Evolutionary conservation across 192 early-diverging fungal genomes (phyloP).

Genomic region (Umbelopsis sp.): DNA sequence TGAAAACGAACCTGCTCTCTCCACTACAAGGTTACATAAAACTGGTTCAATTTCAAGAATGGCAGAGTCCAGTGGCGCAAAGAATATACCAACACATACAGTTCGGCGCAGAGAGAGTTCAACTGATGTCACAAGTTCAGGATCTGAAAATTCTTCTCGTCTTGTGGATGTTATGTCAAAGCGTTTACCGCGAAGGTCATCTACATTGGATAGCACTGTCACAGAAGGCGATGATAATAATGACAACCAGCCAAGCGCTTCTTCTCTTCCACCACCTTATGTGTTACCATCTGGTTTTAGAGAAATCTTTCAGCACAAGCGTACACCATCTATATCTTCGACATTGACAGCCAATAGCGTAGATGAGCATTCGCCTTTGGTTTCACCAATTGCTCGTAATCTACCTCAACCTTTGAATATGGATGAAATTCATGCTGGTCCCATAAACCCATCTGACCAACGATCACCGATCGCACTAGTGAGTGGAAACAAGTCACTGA

Average conservation of each 20-base stretch:
- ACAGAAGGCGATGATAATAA: background rate
- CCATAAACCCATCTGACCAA: background rate
- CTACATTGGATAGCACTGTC: background rate
- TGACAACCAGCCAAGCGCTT: background rate
- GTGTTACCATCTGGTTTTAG: background rate
- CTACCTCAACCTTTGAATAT: background rate
- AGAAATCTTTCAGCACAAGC: constrained; percentile 9
- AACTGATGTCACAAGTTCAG: background rate
- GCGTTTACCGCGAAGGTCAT: background rate
- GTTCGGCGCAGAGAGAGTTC: constrained; percentile 11
- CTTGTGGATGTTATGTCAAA: background rate
- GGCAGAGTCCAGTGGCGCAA: background rate
- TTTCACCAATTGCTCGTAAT: background rate
- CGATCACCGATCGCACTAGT: background rate
- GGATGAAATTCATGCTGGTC: background rate
- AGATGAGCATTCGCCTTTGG: background rate
- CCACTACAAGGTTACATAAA: background rate
- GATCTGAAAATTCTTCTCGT: constrained; percentile 1
- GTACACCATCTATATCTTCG: constrained; percentile 33
- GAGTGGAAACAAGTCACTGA: background rate
- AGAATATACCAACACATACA: background rate
- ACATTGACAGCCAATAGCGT: constrained; percentile 23
- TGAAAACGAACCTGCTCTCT: background rate
- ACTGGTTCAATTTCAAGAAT: constrained; percentile 3
- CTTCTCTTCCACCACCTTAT: constrained; percentile 11